Conservation (phyloP, 148 eudicot genomes). For the Rhododendron simsii region DNA sequence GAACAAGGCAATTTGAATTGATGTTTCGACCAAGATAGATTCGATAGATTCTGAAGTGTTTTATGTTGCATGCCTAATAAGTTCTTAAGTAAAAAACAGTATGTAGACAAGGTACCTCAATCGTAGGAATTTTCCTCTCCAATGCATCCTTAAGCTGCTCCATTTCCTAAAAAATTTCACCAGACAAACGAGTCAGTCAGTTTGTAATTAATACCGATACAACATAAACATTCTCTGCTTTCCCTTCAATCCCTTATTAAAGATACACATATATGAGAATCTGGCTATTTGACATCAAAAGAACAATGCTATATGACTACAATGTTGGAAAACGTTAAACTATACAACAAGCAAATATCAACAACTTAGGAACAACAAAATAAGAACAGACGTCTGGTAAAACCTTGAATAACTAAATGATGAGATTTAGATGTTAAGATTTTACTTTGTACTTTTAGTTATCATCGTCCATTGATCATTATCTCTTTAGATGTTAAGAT, state of each 20-base stretch:
- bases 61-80: not conserved
- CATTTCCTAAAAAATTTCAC: constrained; percentile 38
- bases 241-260: not conserved
- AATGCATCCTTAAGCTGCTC: constrained; percentile 50
- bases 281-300: not conserved
- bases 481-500: not conserved
- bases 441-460: too few species aligned
- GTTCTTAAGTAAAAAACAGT: not conserved
- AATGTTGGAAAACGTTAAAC: not conserved
- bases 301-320: not conserved
- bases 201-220: not conserved
- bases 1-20: constrained; percentile 9
- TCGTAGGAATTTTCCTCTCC: constrained; percentile 46
- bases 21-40: constrained; percentile 17
- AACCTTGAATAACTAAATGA: not conserved
- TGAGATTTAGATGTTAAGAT: too few species aligned
- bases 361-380: not conserved
- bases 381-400: not conserved
- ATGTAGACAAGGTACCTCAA: constrained; percentile 39
- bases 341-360: not conserved
- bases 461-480: not conserved
- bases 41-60: constrained; percentile 41
- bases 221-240: not conserved
- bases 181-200: constrained; percentile 4
- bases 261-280: not conserved